Conservation (phyloP, 306 rosid species). For the Luffa acutangula region DNA sequence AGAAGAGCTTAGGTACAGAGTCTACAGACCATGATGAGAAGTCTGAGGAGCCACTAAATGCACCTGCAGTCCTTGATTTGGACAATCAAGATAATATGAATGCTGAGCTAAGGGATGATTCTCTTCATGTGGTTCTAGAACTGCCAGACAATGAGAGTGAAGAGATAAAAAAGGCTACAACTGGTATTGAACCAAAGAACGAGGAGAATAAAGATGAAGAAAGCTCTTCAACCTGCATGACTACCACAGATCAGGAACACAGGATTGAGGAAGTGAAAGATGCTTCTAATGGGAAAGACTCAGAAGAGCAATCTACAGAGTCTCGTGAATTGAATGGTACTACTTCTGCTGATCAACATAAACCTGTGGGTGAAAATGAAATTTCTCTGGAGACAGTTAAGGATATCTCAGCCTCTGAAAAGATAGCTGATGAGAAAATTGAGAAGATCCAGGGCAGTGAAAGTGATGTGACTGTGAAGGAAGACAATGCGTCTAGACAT, state of each 20-base stretch:
- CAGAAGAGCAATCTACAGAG: conserved; percentile 18
- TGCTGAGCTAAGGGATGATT: conserved; percentile 16
- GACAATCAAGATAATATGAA: conserved; percentile 21
- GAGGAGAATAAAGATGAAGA: conserved; percentile 15
- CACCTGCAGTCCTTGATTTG: conserved; percentile 11
- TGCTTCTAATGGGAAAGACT: conserved; percentile 11
- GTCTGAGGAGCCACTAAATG: conserved; percentile 15
- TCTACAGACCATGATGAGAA: conserved; percentile 13
- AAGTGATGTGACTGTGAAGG: conserved; percentile 17
- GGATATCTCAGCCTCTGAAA: conserved; percentile 13
- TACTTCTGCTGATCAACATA: conserved; percentile 18
- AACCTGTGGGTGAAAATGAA: conserved; percentile 16
- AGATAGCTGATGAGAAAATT: conserved; percentile 20
- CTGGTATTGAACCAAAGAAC: conserved; percentile 11
- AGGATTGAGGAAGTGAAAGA: conserved; percentile 16
- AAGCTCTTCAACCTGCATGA: not conserved
- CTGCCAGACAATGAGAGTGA: conserved; percentile 16
- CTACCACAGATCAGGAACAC: conserved; percentile 18
- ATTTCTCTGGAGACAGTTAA: conserved; percentile 3
- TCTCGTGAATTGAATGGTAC: conserved; percentile 17
- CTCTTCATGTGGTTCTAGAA: conserved; percentile 10
- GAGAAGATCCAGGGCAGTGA: conserved; percentile 17
- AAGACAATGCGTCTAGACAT: conserved; percentile 13
- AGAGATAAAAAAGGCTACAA: conserved; percentile 13
- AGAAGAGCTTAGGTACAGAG: conserved; percentile 10